Evolutionary conservation across 768 basidiomycete species (phyloP).

Genomic region (Mycena indigotica): DNA sequence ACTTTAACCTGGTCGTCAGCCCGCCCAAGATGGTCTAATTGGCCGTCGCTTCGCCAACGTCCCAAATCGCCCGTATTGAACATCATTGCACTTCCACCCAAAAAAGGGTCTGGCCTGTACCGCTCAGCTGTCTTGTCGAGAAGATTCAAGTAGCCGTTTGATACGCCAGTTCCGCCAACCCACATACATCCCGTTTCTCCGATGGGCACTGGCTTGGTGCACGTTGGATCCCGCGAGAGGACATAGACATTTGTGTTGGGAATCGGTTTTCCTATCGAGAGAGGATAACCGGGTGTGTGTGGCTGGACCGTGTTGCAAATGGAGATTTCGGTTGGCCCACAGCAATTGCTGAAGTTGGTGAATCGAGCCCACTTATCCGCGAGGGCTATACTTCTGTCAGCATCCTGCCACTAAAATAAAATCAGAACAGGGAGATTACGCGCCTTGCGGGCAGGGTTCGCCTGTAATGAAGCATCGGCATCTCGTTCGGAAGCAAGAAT

Average conservation of each 20-base stretch:
- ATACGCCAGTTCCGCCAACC: conserved; percentile 44
- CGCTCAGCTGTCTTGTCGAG: conserved; percentile 40
- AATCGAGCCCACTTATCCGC: conserved; percentile 24
- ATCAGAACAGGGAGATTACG: conserved; percentile 13
- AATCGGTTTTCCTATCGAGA: conserved; percentile 45
- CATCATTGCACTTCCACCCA: conserved; percentile 41
- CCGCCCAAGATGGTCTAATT: conserved; percentile 35
- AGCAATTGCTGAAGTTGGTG: conserved; percentile 41
- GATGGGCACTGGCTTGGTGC: conserved; percentile 38
- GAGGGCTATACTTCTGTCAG: conserved; percentile 20
- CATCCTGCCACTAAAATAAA: conserved; percentile 28
- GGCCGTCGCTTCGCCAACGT: conserved; percentile 32
- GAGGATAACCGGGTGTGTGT: conserved; percentile 35
- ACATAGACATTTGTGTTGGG: conserved; percentile 50
- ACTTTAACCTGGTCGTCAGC: conserved; percentile 53
- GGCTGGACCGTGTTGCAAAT: conserved; percentile 50
- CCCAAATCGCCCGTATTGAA: conserved; percentile 51
- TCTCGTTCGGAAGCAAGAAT: neutral
- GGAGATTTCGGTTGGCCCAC: conserved; percentile 50
- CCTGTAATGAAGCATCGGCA: conserved; percentile 26
- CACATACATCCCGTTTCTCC: conserved; percentile 48
- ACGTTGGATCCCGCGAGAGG: conserved; percentile 33
- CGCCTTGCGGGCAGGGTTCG: conserved; percentile 46
- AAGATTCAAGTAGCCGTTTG: conserved; percentile 31
- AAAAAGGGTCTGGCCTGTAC: conserved; percentile 45